These are phyloP conservation scores for Solanum virginianum DNA, from an alignment of 257 asterid species.

Conservation along the genomic window DNA sequence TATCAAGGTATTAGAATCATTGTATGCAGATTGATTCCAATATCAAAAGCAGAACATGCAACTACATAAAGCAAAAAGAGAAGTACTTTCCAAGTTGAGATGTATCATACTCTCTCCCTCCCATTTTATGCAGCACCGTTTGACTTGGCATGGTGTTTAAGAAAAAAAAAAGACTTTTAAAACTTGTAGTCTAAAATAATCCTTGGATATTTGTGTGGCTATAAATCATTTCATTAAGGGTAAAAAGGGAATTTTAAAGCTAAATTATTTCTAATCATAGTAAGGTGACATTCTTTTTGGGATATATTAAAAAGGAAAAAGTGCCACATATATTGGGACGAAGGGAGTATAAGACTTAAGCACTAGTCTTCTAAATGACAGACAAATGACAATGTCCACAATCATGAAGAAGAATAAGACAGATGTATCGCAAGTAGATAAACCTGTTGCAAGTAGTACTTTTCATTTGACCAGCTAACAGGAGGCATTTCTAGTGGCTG, in stretches of 20 bases:
- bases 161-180: too few relatives aligned
- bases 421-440: not conserved
- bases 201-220: too few relatives aligned
- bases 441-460: constrained; percentile 89
- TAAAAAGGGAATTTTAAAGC: too few relatives aligned
- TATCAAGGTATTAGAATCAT: not conserved
- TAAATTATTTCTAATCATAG: too few relatives aligned
- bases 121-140: too few relatives aligned
- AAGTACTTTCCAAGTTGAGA: not conserved
- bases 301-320: too few relatives aligned
- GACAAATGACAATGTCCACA: not conserved
- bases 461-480: constrained; percentile 91
- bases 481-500: constrained; percentile 82
- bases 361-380: not conserved
- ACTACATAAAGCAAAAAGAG: not conserved
- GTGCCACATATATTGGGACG: too few relatives aligned
- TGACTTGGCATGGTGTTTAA: too few relatives aligned
- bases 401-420: not conserved
- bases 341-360: not conserved
- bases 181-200: too few relatives aligned
- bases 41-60: not conserved
- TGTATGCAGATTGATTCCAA: not conserved
- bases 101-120: not conserved
- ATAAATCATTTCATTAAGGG: too few relatives aligned
- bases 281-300: too few relatives aligned